phyloP scores from a whole-genome alignment of 2,329 filamentous ascomycete genomes.

The Curvularia verruculosa region DNA sequence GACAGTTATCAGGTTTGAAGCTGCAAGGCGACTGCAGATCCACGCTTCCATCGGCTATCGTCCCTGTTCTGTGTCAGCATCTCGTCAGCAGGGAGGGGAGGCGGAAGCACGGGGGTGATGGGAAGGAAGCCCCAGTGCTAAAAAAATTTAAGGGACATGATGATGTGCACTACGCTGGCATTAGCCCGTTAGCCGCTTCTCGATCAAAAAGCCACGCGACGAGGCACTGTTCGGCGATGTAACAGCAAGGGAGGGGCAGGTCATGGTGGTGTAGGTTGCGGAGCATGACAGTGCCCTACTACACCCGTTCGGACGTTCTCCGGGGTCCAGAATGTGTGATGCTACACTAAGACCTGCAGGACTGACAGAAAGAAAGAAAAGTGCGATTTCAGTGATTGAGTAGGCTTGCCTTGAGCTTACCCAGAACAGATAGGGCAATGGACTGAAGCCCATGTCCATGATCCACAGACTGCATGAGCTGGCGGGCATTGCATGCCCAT shows the following conservation, averaged over 20 bases:
- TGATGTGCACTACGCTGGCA: conserved; percentile 7
- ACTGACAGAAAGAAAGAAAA: conserved; percentile 14
- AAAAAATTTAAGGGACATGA: conserved; percentile 8
- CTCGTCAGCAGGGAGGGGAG: neutral
- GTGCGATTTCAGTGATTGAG: conserved; percentile 8
- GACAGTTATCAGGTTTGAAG: conserved; percentile 11
- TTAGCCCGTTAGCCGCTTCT: neutral
- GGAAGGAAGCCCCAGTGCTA: neutral
- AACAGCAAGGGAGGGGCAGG: neutral
- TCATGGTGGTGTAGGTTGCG: conserved; percentile 3
- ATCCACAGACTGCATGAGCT: conserved; percentile 19
- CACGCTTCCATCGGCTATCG: conserved; percentile 11
- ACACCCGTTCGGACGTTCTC: conserved; percentile 6
- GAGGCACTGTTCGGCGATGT: conserved; percentile 9
- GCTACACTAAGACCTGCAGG: conserved; percentile 7
- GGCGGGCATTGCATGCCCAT: conserved; percentile 8
- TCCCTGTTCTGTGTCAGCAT: conserved; percentile 2
- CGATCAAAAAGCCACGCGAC: conserved; percentile 4
- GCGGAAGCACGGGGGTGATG: neutral
- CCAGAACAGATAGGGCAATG: conserved; percentile 11
- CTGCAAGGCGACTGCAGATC: conserved; percentile 9
- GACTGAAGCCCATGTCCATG: conserved; percentile 15
- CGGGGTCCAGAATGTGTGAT: conserved; percentile 2
- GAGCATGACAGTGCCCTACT: conserved; percentile 3
- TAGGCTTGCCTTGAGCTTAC: conserved; percentile 17